phyloP scores from a whole-genome alignment of 352 stramenopile species.

The Pythium phragmiticola region DNA sequence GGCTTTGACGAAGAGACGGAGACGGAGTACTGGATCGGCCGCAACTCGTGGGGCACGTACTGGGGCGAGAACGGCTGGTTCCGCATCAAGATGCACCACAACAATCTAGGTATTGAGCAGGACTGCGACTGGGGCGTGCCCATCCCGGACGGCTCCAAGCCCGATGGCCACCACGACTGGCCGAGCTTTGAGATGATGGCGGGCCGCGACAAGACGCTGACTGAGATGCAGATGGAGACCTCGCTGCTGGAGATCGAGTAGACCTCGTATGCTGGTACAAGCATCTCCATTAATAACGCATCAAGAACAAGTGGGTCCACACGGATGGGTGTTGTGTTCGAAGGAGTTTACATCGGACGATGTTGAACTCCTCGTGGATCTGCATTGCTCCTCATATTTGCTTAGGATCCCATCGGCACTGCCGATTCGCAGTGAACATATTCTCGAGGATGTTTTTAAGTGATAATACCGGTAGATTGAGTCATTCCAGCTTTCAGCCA shows the following conservation, averaged over 20 bases:
- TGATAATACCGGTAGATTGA: too few species aligned
- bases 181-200: constrained; percentile 17
- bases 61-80: constrained; percentile 94
- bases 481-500: too few species aligned
- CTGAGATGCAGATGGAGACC: constrained; percentile 25
- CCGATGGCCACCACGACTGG: constrained; percentile 17
- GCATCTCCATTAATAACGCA: too few species aligned
- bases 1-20: constrained; percentile 82
- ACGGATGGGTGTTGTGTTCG: too few species aligned
- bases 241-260: constrained; percentile 40
- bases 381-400: too few species aligned
- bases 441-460: too few species aligned
- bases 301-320: too few species aligned
- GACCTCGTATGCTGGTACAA: too few species aligned
- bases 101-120: constrained; percentile 89
- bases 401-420: too few species aligned
- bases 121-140: constrained; percentile 89
- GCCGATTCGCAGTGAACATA: too few species aligned
- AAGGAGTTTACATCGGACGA: too few species aligned
- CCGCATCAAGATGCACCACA: constrained; percentile 87
- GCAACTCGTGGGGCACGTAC: constrained; percentile 92
- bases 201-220: constrained; percentile 18
- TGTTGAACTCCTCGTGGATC: too few species aligned
- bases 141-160: constrained; percentile 77
- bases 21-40: constrained; percentile 91